These are phyloP conservation scores for Penicillium corylophilum DNA, from an alignment of 2,329 filamentous ascomycete genomes.

Conservation along the genomic window DNA sequence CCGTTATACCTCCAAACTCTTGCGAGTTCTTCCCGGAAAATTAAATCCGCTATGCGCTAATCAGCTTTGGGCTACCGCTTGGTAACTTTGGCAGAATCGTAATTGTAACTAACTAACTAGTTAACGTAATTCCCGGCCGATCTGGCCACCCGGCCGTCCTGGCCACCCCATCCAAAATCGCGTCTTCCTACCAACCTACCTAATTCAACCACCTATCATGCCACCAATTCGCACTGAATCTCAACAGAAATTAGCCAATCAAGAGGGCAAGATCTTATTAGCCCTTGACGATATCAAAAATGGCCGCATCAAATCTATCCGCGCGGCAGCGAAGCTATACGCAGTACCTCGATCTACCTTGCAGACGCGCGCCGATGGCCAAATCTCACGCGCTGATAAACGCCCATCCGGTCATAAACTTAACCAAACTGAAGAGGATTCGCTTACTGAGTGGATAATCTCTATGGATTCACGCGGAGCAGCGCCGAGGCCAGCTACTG, in stretches of 20 bases:
- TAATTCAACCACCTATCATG: neutral
- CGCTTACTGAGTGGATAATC: too few relatives aligned
- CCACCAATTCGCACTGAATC: neutral
- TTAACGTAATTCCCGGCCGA: too few relatives aligned
- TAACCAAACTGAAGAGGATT: too few relatives aligned
- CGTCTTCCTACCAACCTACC: too few relatives aligned
- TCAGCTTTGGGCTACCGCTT: too few relatives aligned
- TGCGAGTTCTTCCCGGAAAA: too few relatives aligned
- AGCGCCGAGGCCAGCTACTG: neutral
- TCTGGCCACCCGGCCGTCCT: too few relatives aligned
- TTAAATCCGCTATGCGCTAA: too few relatives aligned
- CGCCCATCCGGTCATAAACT: neutral
- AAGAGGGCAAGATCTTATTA: conserved; percentile 1
- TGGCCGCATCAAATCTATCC: neutral
- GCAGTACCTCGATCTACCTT: neutral
- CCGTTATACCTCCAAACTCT: too few relatives aligned
- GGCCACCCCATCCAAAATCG: too few relatives aligned
- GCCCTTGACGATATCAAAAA: neutral
- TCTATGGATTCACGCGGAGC: neutral
- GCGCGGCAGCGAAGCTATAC: neutral
- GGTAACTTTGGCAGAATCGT: too few relatives aligned
- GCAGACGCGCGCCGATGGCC: neutral
- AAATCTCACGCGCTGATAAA: neutral
- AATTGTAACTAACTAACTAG: too few relatives aligned
- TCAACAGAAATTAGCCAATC: neutral